A percentile compares a stretch with the other conserved stretches of the same genome.
These are phyloP conservation scores for Boechera retrofracta DNA, from an alignment of 345 rosid genomes.

Conservation along the genomic window DNA sequence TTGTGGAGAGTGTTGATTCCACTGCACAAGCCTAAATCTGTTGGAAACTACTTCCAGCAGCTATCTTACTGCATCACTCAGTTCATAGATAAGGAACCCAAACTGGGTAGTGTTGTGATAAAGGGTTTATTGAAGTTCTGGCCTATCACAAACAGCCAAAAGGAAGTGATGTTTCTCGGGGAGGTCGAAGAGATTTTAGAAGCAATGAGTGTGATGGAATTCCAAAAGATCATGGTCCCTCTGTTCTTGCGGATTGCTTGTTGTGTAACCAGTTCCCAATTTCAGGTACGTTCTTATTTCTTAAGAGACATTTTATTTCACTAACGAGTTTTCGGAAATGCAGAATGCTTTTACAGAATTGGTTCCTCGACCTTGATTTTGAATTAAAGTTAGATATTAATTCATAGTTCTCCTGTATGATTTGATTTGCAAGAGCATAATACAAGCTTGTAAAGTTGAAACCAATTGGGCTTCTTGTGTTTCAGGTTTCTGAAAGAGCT, in stretches of 20 bases:
- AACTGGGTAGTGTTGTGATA: slow-evolving; percentile 64
- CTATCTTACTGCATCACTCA: slow-evolving; percentile 74
- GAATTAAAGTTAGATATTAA: not conserved
- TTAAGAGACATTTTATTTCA: no score
- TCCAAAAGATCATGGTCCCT: slow-evolving; percentile 77
- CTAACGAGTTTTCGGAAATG: not conserved
- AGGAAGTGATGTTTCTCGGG: slow-evolving; percentile 86
- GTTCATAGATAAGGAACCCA: slow-evolving; percentile 88
- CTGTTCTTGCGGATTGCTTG: slow-evolving; percentile 75
- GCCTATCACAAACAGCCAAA: slow-evolving; percentile 88
- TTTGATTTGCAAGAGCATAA: slow-evolving; percentile 4
- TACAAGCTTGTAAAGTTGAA: not conserved
- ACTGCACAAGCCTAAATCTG: slow-evolving; percentile 80
- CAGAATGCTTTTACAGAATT: not conserved
- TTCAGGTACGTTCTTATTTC: slow-evolving; percentile 62
- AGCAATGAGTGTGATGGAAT: slow-evolving; percentile 70
- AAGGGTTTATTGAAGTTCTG: slow-evolving; percentile 79
- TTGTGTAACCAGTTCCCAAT: slow-evolving; percentile 84
- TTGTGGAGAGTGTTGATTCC: slow-evolving; percentile 84
- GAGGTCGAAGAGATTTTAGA: slow-evolving; percentile 89
- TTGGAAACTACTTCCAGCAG: slow-evolving; percentile 83
- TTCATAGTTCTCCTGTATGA: not conserved
- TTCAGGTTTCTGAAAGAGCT: slow-evolving; percentile 93
- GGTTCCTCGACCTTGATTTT: not conserved
- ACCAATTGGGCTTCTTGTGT: slow-evolving; percentile 20